Percentiles rank a stretch among this genome's conserved stretches.
Evolutionary conservation across 331 rosid species (phyloP).

Genomic region (Phaseolus coccineus): DNA sequence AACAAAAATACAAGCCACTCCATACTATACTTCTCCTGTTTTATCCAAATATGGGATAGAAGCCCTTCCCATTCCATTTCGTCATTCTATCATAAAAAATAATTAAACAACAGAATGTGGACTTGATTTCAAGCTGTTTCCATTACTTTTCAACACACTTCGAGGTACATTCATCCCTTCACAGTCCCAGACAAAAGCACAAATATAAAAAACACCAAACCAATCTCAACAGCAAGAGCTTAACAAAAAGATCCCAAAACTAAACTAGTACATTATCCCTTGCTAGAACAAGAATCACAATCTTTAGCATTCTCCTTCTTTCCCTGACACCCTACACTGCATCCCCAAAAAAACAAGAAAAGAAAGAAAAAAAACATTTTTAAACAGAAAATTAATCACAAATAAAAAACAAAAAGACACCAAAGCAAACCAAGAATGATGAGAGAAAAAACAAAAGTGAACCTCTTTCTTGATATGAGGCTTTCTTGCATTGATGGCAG

Average conservation of each 20-base stretch:
- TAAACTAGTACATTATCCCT: neutral
- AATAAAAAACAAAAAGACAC: neutral
- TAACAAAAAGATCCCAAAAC: slow-evolving; percentile 4
- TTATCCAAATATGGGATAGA: neutral
- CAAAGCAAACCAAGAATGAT: neutral
- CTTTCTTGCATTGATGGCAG: slow-evolving; percentile 71
- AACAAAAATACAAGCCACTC: neutral
- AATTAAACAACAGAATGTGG: neutral
- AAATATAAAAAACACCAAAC: neutral
- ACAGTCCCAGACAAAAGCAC: neutral
- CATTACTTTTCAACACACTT: neutral
- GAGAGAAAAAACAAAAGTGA: neutral
- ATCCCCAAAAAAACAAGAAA: neutral
- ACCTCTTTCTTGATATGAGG: slow-evolving; percentile 70
- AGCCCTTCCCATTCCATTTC: neutral
- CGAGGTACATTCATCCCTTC: neutral
- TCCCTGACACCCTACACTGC: neutral
- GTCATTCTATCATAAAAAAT: neutral
- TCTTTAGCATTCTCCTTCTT: neutral
- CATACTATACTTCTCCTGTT: neutral
- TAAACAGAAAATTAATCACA: neutral
- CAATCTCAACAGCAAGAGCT: neutral
- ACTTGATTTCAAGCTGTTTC: neutral
- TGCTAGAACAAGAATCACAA: neutral
- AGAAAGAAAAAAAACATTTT: neutral